Evolutionary conservation across 768 basidiomycete species (phyloP), one percentile per base, ranked within the genome.

Genomic region (Imleria badia): DNA sequence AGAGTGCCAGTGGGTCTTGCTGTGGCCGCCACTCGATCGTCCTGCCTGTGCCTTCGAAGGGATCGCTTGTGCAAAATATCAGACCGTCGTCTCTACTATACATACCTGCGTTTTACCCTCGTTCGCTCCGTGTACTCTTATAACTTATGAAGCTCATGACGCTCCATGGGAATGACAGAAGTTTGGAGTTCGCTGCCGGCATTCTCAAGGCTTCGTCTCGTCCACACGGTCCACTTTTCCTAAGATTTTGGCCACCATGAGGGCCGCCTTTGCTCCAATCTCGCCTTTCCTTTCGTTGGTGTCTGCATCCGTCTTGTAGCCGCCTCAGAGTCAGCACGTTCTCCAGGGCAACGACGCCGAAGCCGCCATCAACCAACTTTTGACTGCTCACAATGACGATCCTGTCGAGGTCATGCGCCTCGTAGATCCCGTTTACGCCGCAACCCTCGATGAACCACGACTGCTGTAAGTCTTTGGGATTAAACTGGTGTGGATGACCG

Each of bases 371-470:
- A 34, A 44, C 6, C 44, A 14, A 5, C 40, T 64, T 3, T 26
- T 65, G 13, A 60, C 60, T 30, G 48, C 23, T 1, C 52, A 65
- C 17, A 31, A 59, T 1, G 55, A 44, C 17, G 64, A 65, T 40
- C 58, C 55, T 2, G 58, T 60, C 17, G 35, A 55, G 19, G 55
- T 66, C 19, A 53, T 65, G 52, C 51, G 30, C 43, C 22, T 63
- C 35, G 2, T 65, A 2, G 58, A 63, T 33, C 48, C 65, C 13
- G 48, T 5, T 4, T 31, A 56, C n/a, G 58, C 60, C 12, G 22
- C 49, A 15, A 52, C 45, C 13, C 60, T 65, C 22, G 64, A 62
- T 10, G 54, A 59, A 20, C 64, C 63, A 17, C 52, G 48, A 33
- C 48, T 49, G 15, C 30, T 49, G n/a, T 39, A 41, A 15, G 48